A percentile compares a stretch with the other conserved stretches of the same genome.
phyloP scores from a whole-genome alignment of 352 stramenopile species.

The Phytopythium helicoides region DNA sequence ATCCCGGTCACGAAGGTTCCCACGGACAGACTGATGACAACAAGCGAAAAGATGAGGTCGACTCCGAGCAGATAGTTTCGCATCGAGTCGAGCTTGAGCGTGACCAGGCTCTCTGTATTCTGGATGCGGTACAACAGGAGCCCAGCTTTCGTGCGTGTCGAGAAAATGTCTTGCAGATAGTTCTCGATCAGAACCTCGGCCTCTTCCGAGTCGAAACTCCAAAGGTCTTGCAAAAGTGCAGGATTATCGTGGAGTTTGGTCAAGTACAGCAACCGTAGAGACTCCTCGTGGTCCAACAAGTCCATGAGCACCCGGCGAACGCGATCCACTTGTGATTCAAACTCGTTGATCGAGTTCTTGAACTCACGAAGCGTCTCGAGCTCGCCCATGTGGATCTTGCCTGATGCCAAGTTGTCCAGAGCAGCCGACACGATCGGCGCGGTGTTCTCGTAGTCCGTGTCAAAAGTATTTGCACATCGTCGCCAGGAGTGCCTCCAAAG shows the following conservation, averaged over 20 bases:
- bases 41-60: conserved; percentile 70
- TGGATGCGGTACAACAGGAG: conserved; percentile 73
- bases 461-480: conserved; percentile 55
- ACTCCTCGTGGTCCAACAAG: conserved; percentile 65
- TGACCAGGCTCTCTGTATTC: conserved; percentile 79
- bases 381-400: conserved; percentile 41
- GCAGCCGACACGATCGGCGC: conserved; percentile 38
- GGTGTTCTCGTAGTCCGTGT: conserved; percentile 47
- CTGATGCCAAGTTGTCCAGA: conserved; percentile 50
- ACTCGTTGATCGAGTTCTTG: conserved; percentile 74
- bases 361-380: conserved; percentile 62
- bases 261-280: conserved; percentile 58
- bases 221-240: conserved; percentile 45
- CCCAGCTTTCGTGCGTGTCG: conserved; percentile 62
- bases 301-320: conserved; percentile 63
- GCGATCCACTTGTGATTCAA: conserved; percentile 63
- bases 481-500: conserved; percentile 55
- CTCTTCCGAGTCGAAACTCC: conserved; percentile 71
- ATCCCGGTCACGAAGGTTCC: conserved; percentile 60
- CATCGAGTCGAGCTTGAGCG: conserved; percentile 75
- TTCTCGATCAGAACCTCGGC: conserved; percentile 76
- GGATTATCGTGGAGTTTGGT: conserved; percentile 66
- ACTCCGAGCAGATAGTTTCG: conserved; percentile 76
- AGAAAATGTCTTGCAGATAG: conserved; percentile 81
- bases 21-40: conserved; percentile 58